Base-by-base conservation (phyloP, 1,284 basidiomycete genomes). In the Puccinia brachypodii region DNA sequence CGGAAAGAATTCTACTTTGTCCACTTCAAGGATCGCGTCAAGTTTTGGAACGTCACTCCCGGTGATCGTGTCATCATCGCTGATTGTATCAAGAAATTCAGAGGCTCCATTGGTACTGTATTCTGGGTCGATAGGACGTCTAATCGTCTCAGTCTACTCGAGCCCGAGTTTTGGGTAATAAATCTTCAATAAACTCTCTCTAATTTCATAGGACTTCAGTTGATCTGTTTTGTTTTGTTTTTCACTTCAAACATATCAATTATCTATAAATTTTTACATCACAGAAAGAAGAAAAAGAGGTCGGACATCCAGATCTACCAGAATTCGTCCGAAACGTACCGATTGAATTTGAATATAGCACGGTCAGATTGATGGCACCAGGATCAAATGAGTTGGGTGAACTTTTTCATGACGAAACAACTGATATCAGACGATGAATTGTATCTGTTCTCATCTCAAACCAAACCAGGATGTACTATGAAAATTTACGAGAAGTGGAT, bases 11-110 rank as follows among this genome's bases (percentile, higher is more conserved):
- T 62, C 62, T 81, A 81, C 60, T 81, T 81, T 60, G 78, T 81
- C 11, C 78, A 81, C 44, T 74, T 74, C 44, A 58, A 69, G 28
- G 78, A 81, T 56, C 69, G 78, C 25, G 62, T 81, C 69, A 81
- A 81, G 44, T 81, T 81, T 36, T 81, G 78, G 78, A 81, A 81
- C 56, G 22, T 81, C 2, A 73, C 78, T n/a, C 56, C 78, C 13
- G 78, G 78, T 44, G 78, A 81, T 81, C 50, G 78, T 4, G 78
- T 81, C 40, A 81, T 81, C 47, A 74, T 81, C n/a, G 78, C 78
- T 36, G 78, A 81, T 66, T 64, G 56, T 36, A 73, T 71, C 16
- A 38, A 64, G n/a, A 38, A 64, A 47, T 74, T 64, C 14, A 72
- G 78, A 62, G 78, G 78, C 9, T 47, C 36, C 40, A 64, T 80